Evolutionary conservation across 192 early-diverging fungal species (phyloP).

Genomic region (Spizellomyces sp.): DNA sequence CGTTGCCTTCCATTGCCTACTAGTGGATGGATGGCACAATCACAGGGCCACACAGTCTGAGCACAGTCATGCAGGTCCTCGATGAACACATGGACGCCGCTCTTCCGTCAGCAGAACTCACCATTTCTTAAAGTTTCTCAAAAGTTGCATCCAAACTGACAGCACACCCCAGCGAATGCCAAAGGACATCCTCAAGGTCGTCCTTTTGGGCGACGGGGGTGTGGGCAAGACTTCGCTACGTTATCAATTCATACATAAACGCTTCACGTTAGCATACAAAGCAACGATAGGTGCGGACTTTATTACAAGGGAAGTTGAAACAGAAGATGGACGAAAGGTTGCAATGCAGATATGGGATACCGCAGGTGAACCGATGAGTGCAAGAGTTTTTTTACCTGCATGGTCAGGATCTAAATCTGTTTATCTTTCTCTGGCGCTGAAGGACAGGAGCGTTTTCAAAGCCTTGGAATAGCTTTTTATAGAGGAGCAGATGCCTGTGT

Average conservation of each 20-base stretch:
- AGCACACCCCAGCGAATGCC: too few relatives aligned
- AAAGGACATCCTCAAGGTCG: slow-evolving; percentile 36
- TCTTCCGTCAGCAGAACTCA: too few relatives aligned
- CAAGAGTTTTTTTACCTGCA: neutral
- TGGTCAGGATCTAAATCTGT: neutral
- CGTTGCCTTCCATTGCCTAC: too few relatives aligned
- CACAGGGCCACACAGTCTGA: too few relatives aligned
- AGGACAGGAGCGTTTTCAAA: slow-evolving; percentile 51
- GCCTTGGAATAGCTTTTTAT: slow-evolving; percentile 47
- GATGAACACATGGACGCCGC: too few relatives aligned
- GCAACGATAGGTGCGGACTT: slow-evolving; percentile 54
- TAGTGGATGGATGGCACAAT: too few relatives aligned
- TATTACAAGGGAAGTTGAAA: slow-evolving; percentile 34
- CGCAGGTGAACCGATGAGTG: slow-evolving; percentile 27
- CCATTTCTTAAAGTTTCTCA: neutral
- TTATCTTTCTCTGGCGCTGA: neutral
- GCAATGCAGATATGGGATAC: slow-evolving; percentile 54
- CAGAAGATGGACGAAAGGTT: slow-evolving; percentile 27
- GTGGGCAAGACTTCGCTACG: slow-evolving; percentile 51
- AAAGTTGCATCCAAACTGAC: neutral
- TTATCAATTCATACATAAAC: slow-evolving; percentile 43
- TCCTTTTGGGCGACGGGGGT: slow-evolving; percentile 44
- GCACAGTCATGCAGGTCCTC: too few relatives aligned
- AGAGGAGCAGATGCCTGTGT: slow-evolving; percentile 52
- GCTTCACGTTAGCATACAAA: slow-evolving; percentile 39